Conservation (phyloP, 2,329 filamentous ascomycete species). For the Lasiodiplodia citricola region DNA sequence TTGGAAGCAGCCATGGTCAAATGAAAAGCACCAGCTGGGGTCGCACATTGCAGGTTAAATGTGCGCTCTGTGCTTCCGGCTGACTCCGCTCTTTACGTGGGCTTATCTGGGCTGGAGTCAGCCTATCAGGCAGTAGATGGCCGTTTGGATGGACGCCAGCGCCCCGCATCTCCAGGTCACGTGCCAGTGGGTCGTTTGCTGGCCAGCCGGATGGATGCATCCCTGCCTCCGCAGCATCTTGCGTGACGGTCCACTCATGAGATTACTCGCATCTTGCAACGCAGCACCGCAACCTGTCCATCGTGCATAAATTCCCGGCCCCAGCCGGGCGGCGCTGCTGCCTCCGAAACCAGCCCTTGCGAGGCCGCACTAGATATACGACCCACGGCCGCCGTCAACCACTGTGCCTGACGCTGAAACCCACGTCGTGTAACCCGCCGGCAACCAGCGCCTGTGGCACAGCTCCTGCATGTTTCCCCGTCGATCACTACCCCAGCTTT, state of each 20-base stretch:
- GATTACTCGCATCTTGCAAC: slow-evolving; percentile 6
- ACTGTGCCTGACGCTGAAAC: background rate
- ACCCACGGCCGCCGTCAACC: background rate
- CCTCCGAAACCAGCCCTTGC: background rate
- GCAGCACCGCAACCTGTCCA: background rate
- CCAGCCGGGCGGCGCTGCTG: slow-evolving; percentile 9
- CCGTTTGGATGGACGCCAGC: background rate
- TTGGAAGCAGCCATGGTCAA: slow-evolving; percentile 16
- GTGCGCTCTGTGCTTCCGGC: background rate
- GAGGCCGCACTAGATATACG: slow-evolving; percentile 16
- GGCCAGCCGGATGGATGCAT: background rate
- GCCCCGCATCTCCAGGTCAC: background rate
- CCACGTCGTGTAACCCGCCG: slow-evolving; percentile 2
- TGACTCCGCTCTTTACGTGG: background rate
- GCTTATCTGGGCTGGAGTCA: slow-evolving; percentile 12
- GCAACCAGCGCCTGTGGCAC: background rate
- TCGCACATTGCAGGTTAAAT: slow-evolving; percentile 1
- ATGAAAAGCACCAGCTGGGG: background rate
- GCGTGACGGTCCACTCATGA: background rate
- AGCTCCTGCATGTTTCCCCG: slow-evolving; percentile 1
- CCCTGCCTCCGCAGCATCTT: slow-evolving; percentile 10
- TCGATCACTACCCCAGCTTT: slow-evolving; percentile 20
- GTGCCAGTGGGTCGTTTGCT: background rate
- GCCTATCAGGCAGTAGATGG: background rate
- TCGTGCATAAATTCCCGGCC: background rate